Percentiles rank a stretch among this genome's conserved stretches.
Evolutionary conservation across 1,284 basidiomycete species (phyloP).

Genomic region (Volvariella volvacea): DNA sequence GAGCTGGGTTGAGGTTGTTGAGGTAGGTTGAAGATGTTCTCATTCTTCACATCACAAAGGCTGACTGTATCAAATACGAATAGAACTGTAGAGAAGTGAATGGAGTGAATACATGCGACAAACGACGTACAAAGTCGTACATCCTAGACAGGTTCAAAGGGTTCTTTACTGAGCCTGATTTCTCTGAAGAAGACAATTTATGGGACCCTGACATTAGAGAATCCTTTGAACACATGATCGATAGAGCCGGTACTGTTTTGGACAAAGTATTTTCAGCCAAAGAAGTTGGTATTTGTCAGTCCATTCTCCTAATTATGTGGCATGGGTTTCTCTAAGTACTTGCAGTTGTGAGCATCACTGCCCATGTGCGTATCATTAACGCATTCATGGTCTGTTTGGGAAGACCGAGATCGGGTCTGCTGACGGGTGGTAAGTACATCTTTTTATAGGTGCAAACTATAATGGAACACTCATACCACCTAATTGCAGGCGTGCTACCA

Average conservation of each 20-base stretch:
- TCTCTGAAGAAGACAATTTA: slow-evolving; percentile 67
- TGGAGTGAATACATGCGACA: slow-evolving; percentile 72
- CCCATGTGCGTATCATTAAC: slow-evolving; percentile 56
- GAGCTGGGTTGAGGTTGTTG: slow-evolving; percentile 35
- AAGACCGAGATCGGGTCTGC: slow-evolving; percentile 36
- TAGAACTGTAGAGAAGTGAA: slow-evolving; percentile 64
- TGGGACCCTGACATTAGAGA: slow-evolving; percentile 68
- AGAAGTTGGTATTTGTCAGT: slow-evolving; percentile 21
- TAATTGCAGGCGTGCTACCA: slow-evolving; percentile 21
- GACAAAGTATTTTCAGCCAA: slow-evolving; percentile 57
- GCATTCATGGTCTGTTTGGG: slow-evolving; percentile 42
- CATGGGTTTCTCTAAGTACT: not conserved
- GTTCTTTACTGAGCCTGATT: slow-evolving; percentile 58
- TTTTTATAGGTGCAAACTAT: not conserved
- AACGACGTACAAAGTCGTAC: slow-evolving; percentile 46
- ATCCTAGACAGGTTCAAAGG: slow-evolving; percentile 53
- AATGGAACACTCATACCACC: not conserved
- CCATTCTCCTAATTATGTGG: not conserved
- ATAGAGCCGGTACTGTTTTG: slow-evolving; percentile 49
- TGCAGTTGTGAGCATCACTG: slow-evolving; percentile 62
- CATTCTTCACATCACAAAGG: slow-evolving; percentile 1
- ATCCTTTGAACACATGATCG: slow-evolving; percentile 45
- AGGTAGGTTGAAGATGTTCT: slow-evolving; percentile 31
- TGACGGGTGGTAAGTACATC: slow-evolving; percentile 53
- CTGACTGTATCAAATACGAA: not conserved